Evolutionary conservation across 306 rosid species (phyloP).

Genomic region (Rosa rugosa): DNA sequence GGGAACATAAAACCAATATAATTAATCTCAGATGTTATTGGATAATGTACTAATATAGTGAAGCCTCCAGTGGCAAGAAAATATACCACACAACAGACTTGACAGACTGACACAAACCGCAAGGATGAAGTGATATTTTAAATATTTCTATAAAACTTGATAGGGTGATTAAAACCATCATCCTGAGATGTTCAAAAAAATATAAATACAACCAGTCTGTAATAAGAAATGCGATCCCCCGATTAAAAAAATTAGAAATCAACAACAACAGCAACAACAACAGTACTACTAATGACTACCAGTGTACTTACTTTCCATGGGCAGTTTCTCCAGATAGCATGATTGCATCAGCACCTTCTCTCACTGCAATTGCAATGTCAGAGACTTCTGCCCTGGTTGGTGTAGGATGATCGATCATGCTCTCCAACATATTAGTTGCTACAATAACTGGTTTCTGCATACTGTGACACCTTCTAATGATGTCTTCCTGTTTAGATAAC

Average conservation of each 20-base stretch:
- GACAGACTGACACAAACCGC: neutral
- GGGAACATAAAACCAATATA: neutral
- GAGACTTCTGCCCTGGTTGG: conserved; percentile 98
- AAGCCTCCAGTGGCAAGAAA: neutral
- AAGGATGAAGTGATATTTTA: neutral
- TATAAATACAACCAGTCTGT: neutral
- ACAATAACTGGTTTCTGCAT: conserved; percentile 96
- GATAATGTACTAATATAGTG: neutral
- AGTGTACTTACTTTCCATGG: conserved; percentile 82
- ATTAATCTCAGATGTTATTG: neutral
- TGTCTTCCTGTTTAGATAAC: conserved; percentile 67
- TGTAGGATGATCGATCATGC: conserved; percentile 95
- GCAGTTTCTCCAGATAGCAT: conserved; percentile 99
- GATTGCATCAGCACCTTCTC: conserved; percentile 93
- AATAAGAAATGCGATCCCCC: neutral
- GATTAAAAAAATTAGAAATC: neutral
- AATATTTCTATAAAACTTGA: neutral
- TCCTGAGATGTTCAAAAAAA: neutral
- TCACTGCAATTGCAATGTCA: conserved; percentile 93
- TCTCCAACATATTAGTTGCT: conserved; percentile 98
- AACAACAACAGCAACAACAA: too few relatives aligned
- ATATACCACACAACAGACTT: neutral
- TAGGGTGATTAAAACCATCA: neutral
- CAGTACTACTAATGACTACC: conserved; percentile 1
- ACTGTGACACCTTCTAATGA: conserved; percentile 70